Conservation (phyloP, 345 rosid genomes). For the Salix arbutifolia region DNA sequence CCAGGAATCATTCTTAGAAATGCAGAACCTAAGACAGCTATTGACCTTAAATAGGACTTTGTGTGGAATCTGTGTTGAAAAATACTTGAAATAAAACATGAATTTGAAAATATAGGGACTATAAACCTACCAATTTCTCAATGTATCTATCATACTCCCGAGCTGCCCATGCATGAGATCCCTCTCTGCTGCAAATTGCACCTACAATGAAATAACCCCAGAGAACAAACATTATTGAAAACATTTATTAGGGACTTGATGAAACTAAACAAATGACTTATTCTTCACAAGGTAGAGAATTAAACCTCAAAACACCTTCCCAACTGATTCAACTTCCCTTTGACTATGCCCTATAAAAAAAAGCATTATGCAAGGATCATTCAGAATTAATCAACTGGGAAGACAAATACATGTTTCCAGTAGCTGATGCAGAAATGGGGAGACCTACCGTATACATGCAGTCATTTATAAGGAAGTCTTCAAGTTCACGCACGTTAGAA, state of each 20-base stretch:
- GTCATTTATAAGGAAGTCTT: conserved; percentile 20
- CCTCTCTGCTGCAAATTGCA: conserved; percentile 27
- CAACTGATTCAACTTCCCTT: conserved; percentile 19
- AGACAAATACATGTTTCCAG: neutral
- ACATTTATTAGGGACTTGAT: neutral
- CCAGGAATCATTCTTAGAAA: neutral
- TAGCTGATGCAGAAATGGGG: neutral
- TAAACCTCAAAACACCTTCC: conserved; percentile 18
- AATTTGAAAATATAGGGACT: neutral
- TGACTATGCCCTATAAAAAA: conserved; percentile 11
- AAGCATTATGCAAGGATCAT: neutral
- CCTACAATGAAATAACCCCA: conserved; percentile 4
- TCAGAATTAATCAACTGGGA: neutral
- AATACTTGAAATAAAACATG: neutral
- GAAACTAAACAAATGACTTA: neutral
- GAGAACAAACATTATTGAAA: neutral
- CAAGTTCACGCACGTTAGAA: conserved; percentile 19
- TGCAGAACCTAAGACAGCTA: neutral
- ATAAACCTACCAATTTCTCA: conserved; percentile 11
- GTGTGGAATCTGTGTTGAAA: neutral
- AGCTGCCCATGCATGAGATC: conserved; percentile 14
- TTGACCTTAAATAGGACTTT: neutral
- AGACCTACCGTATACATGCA: conserved; percentile 11
- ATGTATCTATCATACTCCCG: conserved; percentile 6
- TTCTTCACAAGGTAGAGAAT: neutral